Percentiles rank a stretch among this genome's conserved stretches.
Conservation (phyloP, 75 land plant genomes). For the Sequoia sempervirens region DNA sequence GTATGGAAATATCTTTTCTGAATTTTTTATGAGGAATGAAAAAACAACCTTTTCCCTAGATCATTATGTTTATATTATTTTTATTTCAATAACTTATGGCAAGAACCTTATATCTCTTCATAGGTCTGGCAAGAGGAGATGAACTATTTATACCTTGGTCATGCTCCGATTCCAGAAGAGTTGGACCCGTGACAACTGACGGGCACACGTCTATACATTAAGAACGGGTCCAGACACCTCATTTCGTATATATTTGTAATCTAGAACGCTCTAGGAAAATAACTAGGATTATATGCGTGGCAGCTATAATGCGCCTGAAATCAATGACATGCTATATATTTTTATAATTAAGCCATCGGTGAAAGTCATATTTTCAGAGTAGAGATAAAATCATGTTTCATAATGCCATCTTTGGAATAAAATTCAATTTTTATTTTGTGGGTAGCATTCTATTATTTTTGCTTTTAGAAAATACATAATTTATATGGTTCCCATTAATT, state of each 20-base stretch:
- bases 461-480: neutral
- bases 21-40: slow-evolving; percentile 61
- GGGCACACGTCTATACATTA: neutral
- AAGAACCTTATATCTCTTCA: neutral
- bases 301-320: neutral
- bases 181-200: slow-evolving; percentile 22
- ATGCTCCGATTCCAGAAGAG: slow-evolving; percentile 45
- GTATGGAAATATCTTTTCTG: slow-evolving; percentile 25
- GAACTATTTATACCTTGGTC: slow-evolving; percentile 73
- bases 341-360: neutral
- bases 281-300: neutral
- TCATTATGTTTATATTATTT: neutral
- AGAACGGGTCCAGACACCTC: neutral
- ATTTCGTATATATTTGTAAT: slow-evolving; percentile 4
- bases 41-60: neutral
- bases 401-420: slow-evolving; percentile 4
- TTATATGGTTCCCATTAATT: neutral
- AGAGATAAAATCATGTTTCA: neutral
- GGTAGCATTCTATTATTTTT: neutral
- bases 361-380: neutral
- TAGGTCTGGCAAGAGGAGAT: slow-evolving; percentile 95
- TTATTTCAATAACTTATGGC: neutral
- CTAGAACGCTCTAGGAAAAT: neutral
- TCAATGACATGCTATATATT: neutral
- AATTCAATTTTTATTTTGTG: neutral